These are phyloP conservation scores for Penicillium oxalicum DNA, from an alignment of 2,329 filamentous ascomycete species.

Conservation along the genomic window DNA sequence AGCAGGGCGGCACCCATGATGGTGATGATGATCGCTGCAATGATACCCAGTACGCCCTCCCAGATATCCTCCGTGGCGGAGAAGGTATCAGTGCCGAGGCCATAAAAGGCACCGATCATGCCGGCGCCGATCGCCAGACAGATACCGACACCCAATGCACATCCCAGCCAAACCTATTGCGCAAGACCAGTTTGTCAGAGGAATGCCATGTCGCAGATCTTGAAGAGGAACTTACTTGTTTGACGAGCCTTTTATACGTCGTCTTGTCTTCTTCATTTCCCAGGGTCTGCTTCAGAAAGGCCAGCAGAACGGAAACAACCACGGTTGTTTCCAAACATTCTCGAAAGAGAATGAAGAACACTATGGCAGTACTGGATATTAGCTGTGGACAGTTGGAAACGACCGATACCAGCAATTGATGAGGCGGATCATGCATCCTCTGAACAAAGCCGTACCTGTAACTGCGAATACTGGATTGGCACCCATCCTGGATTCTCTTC, in stretches of 20 bases:
- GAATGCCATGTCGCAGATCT: neutral
- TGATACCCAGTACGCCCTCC: slow-evolving; percentile 70
- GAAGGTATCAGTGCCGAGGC: slow-evolving; percentile 62
- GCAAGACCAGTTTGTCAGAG: neutral
- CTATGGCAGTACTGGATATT: slow-evolving; percentile 7
- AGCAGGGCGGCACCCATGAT: slow-evolving; percentile 74
- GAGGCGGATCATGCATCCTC: neutral
- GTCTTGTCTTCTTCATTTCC: slow-evolving; percentile 56
- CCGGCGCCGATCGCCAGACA: slow-evolving; percentile 61
- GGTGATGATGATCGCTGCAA: slow-evolving; percentile 75
- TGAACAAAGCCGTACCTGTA: slow-evolving; percentile 8
- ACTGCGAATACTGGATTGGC: slow-evolving; percentile 20
- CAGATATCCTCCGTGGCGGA: slow-evolving; percentile 66
- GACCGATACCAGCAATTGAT: neutral
- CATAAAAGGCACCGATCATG: slow-evolving; percentile 70
- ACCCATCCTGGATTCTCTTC: slow-evolving; percentile 10
- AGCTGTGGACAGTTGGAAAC: neutral
- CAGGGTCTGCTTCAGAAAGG: slow-evolving; percentile 78
- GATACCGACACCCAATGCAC: slow-evolving; percentile 56
- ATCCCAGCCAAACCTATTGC: slow-evolving; percentile 60
- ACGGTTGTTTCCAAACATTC: slow-evolving; percentile 79
- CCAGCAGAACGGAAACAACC: slow-evolving; percentile 78
- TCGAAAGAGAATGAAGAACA: slow-evolving; percentile 52
- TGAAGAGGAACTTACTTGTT: slow-evolving; percentile 40
- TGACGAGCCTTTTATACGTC: slow-evolving; percentile 62